Conservation (phyloP, 495 filamentous ascomycete genomes). For the Trichoderma erinaceum region DNA sequence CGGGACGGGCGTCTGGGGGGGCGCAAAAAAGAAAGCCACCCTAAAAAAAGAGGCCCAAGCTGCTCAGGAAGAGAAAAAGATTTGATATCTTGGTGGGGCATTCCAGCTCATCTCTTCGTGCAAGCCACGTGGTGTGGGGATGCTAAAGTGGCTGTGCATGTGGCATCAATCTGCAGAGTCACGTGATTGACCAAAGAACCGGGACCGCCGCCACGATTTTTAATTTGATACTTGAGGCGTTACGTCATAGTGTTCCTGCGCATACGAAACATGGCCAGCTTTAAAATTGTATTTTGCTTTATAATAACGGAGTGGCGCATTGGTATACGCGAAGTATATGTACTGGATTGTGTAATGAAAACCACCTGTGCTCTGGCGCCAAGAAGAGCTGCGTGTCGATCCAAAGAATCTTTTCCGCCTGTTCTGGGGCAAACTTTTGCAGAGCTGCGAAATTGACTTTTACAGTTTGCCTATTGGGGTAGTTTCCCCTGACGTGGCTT, state of each 20-base stretch:
- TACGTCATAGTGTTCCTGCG: conserved; percentile 3
- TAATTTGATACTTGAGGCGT: neutral
- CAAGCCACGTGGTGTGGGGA: conserved; percentile 5
- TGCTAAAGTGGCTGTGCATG: neutral
- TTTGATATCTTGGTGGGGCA: neutral
- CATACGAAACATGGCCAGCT: neutral
- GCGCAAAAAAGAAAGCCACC: neutral
- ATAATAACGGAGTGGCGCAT: too few relatives aligned
- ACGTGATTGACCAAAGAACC: neutral
- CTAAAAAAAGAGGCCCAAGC: neutral
- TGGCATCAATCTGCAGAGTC: neutral
- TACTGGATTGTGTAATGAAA: too few relatives aligned
- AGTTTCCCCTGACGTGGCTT: conserved; percentile 1
- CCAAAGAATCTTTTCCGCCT: neutral
- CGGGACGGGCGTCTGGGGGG: conserved; percentile 6
- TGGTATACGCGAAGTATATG: too few relatives aligned
- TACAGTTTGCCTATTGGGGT: neutral
- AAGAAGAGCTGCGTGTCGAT: neutral
- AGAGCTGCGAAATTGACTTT: neutral
- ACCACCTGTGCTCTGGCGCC: neutral
- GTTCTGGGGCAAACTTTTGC: neutral
- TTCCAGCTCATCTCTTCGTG: neutral
- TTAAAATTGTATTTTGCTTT: too few relatives aligned
- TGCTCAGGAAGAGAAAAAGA: neutral
- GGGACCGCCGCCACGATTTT: conserved; percentile 7